A percentile compares a stretch with the other conserved stretches of the same genome.
These are phyloP conservation scores for Tetradesmus lagerheimii DNA, from an alignment of 139 green algal species.

Conservation along the genomic window DNA sequence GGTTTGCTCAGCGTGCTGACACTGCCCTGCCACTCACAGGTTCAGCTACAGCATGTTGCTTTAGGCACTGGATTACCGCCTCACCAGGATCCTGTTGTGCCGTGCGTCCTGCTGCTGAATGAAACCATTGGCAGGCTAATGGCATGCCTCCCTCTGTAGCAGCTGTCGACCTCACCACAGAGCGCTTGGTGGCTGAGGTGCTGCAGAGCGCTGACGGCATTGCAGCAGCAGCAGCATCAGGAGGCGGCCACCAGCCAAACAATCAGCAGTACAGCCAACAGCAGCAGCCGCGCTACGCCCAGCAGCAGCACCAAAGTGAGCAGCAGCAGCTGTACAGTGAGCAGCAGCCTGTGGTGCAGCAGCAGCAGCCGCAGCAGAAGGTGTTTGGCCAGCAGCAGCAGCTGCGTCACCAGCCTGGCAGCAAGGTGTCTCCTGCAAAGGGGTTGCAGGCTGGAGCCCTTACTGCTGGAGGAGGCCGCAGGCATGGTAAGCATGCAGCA, in stretches of 20 bases:
- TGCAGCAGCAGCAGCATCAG: constrained; percentile 28
- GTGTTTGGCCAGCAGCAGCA: constrained; percentile 13
- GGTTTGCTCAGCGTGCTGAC: too few relatives aligned
- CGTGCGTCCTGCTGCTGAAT: neutral
- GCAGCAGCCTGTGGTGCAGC: constrained; percentile 21
- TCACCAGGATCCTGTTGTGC: neutral
- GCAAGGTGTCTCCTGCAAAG: constrained; percentile 6
- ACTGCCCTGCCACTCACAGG: neutral
- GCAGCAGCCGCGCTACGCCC: neutral
- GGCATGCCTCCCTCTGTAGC: constrained; percentile 46
- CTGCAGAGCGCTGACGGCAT: constrained; percentile 61
- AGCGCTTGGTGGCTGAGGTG: constrained; percentile 67
- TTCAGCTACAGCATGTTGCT: neutral
- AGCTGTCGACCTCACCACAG: constrained; percentile 64
- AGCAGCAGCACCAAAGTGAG: neutral
- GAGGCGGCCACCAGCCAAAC: neutral
- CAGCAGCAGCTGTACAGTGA: constrained; percentile 12
- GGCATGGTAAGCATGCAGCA: neutral
- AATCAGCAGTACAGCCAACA: constrained; percentile 1
- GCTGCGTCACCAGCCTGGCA: neutral
- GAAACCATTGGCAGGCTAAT: neutral
- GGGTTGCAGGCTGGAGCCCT: neutral
- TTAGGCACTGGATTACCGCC: too few relatives aligned
- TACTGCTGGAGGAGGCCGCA: neutral
- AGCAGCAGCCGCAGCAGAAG: neutral